These are phyloP conservation scores for Microascus cirrosus DNA, from an alignment of 2,329 filamentous ascomycete genomes.

Conservation along the genomic window DNA sequence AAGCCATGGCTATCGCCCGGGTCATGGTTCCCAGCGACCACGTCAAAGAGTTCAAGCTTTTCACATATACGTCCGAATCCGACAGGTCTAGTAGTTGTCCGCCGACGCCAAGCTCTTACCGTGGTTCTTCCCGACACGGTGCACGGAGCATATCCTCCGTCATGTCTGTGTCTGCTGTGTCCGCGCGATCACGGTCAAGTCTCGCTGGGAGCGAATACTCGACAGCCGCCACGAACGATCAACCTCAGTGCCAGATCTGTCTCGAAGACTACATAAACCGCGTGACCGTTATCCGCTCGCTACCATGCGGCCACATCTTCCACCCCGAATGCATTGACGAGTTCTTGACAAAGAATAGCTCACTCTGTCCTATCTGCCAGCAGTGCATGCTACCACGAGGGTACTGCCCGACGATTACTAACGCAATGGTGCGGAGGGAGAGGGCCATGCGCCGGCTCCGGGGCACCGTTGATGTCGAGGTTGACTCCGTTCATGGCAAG, in stretches of 20 bases:
- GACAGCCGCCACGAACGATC: slow-evolving; percentile 44
- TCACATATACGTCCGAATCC: slow-evolving; percentile 57
- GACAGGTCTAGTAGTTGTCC: slow-evolving; percentile 21
- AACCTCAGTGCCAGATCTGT: slow-evolving; percentile 84
- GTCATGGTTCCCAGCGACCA: slow-evolving; percentile 64
- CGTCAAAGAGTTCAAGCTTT: slow-evolving; percentile 68
- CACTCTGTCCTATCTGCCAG: slow-evolving; percentile 86
- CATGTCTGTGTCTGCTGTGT: slow-evolving; percentile 3
- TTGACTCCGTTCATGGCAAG: slow-evolving; percentile 11
- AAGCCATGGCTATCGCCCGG: slow-evolving; percentile 74
- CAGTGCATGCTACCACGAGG: slow-evolving; percentile 63
- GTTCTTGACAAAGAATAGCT: slow-evolving; percentile 68
- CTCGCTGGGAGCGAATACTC: slow-evolving; percentile 5
- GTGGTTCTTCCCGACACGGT: slow-evolving; percentile 18
- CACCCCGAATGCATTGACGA: slow-evolving; percentile 86
- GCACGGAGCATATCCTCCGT: slow-evolving; percentile 17
- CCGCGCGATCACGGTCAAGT: background rate
- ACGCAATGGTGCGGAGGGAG: slow-evolving; percentile 77
- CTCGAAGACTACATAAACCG: slow-evolving; percentile 66
- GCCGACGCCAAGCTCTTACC: slow-evolving; percentile 22
- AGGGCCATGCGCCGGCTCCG: slow-evolving; percentile 53
- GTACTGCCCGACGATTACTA: slow-evolving; percentile 62
- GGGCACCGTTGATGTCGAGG: slow-evolving; percentile 35
- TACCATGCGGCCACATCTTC: slow-evolving; percentile 87
- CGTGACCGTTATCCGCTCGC: slow-evolving; percentile 65